Conservation (phyloP, 2,329 filamentous ascomycete genomes). For the Venturia oleaginea region DNA sequence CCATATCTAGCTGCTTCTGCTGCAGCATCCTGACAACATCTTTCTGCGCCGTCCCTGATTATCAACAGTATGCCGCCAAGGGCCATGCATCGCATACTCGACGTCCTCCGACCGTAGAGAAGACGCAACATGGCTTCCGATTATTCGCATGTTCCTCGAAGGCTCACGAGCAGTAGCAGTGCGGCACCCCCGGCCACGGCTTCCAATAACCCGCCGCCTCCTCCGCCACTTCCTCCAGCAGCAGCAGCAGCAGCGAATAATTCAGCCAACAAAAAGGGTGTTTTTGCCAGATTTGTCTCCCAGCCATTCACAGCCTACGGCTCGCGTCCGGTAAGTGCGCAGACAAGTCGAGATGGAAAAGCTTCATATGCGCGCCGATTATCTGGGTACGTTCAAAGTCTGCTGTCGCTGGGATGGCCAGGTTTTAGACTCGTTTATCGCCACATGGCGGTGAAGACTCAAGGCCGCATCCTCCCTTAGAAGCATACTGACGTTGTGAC, state of each 20-base stretch:
- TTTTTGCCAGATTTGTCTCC: constrained; percentile 44
- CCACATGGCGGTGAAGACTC: constrained; percentile 11
- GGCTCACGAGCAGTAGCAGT: constrained; percentile 13
- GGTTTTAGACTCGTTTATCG: constrained; percentile 6
- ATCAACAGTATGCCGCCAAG: neutral
- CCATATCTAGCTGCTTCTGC: neutral
- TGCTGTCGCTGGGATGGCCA: constrained; percentile 6
- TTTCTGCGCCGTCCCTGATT: neutral
- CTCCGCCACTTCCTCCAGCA: constrained; percentile 21
- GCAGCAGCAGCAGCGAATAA: constrained; percentile 24
- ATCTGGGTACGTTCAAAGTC: constrained; percentile 25
- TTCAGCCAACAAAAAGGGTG: constrained; percentile 27
- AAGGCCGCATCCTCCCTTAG: neutral
- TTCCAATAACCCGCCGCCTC: constrained; percentile 18
- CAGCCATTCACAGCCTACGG: constrained; percentile 44
- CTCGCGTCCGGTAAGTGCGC: constrained; percentile 44
- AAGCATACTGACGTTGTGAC: constrained; percentile 10
- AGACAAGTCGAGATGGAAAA: constrained; percentile 31
- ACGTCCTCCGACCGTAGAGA: neutral
- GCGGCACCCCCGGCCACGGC: constrained; percentile 16
- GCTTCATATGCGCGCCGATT: constrained; percentile 29
- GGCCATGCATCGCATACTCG: neutral
- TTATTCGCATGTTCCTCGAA: constrained; percentile 2
- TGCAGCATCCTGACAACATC: neutral
- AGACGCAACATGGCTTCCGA: neutral